These are phyloP conservation scores for Bremia lactucae DNA, from an alignment of 352 stramenopile genomes.

Conservation along the genomic window DNA sequence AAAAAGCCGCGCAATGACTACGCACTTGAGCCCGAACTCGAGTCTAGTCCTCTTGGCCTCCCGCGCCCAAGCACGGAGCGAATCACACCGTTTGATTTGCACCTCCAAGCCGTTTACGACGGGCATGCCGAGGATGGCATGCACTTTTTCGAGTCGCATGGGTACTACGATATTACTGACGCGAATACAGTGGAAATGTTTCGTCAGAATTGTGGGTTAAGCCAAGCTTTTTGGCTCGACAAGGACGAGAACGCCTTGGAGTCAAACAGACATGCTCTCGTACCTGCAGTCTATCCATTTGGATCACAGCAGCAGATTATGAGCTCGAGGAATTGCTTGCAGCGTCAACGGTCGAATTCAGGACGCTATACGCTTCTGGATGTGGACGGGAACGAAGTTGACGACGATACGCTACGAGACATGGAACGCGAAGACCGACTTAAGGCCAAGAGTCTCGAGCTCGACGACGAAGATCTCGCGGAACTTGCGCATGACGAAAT, in stretches of 20 bases:
- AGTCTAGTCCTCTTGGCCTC: conserved; percentile 6
- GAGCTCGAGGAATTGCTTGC: conserved; percentile 24
- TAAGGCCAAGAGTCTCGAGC: conserved; percentile 39
- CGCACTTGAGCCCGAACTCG: conserved; percentile 11
- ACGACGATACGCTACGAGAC: conserved; percentile 43
- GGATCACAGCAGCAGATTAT: conserved; percentile 22
- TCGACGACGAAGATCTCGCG: conserved; percentile 54
- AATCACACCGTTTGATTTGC: conserved; percentile 46
- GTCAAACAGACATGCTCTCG: conserved; percentile 5
- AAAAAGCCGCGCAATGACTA: conserved; percentile 30
- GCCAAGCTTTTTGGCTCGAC: conserved; percentile 54
- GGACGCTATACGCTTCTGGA: conserved; percentile 49
- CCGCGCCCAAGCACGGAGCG: conserved; percentile 7
- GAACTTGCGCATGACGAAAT: conserved; percentile 51
- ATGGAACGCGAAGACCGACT: conserved; percentile 35
- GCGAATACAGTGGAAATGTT: conserved; percentile 78
- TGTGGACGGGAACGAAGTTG: conserved; percentile 55
- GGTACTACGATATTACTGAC: conserved; percentile 76
- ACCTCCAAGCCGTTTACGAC: conserved; percentile 55
- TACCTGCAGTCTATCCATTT: conserved; percentile 30
- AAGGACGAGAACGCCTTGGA: conserved; percentile 17
- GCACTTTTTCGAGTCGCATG: conserved; percentile 70
- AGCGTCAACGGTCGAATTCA: conserved; percentile 18
- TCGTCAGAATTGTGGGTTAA: conserved; percentile 53
- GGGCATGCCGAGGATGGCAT: conserved; percentile 45